Conservation (phyloP, 2,329 filamentous ascomycete species). For the Penicillium oxalicum region DNA sequence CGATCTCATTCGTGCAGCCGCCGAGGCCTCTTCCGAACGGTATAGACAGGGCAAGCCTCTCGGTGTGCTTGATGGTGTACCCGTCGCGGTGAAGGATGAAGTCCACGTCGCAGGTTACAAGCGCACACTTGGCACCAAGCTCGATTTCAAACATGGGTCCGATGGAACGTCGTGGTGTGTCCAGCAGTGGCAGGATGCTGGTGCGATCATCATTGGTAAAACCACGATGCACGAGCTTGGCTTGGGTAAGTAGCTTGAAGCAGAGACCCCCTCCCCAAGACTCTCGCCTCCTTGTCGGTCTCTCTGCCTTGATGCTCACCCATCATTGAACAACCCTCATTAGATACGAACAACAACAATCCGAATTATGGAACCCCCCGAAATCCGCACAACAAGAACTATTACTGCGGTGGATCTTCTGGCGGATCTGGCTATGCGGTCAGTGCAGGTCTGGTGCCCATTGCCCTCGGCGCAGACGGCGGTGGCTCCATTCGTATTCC, state of each 20-base stretch:
- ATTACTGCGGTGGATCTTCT: slow-evolving; percentile 77
- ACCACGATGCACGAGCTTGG: slow-evolving; percentile 77
- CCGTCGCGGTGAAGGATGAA: slow-evolving; percentile 80
- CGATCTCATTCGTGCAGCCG: slow-evolving; percentile 60
- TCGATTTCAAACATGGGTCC: slow-evolving; percentile 49
- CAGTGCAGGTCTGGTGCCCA: slow-evolving; percentile 65
- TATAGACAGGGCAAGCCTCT: slow-evolving; percentile 62
- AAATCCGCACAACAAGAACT: slow-evolving; percentile 69
- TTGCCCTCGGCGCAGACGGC: slow-evolving; percentile 65
- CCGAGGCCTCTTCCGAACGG: slow-evolving; percentile 65
- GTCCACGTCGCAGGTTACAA: slow-evolving; percentile 65
- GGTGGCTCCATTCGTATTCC: slow-evolving; percentile 73
- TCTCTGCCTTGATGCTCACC: no score
- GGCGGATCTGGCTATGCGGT: slow-evolving; percentile 69
- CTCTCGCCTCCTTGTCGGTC: no score
- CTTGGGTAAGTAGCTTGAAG: slow-evolving; percentile 45
- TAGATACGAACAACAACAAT: slow-evolving; percentile 78
- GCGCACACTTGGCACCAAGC: slow-evolving; percentile 58
- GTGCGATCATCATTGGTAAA: slow-evolving; percentile 70
- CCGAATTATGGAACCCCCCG: slow-evolving; percentile 65
- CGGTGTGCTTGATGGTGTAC: slow-evolving; percentile 72
- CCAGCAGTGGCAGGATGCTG: slow-evolving; percentile 63
- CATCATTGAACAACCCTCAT: no score
- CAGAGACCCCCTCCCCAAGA: no score
- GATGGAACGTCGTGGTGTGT: slow-evolving; percentile 64